Evolutionary conservation across 2,329 filamentous ascomycete genomes (phyloP).

Genomic region (Paradendryphiella salina): DNA sequence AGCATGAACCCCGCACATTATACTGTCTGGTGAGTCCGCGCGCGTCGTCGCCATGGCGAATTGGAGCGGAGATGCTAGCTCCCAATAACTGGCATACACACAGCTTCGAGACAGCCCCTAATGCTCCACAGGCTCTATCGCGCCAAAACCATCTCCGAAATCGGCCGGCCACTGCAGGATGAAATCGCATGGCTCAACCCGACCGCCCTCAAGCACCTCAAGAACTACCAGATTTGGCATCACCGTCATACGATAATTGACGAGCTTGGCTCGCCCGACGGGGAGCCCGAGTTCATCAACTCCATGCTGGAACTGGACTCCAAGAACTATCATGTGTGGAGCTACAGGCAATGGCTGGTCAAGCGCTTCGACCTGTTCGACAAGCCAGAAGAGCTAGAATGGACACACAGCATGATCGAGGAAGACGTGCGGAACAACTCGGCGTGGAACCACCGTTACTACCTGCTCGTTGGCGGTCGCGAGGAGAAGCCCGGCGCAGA

Average conservation of each 20-base stretch:
- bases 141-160: constrained; percentile 71
- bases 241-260: constrained; percentile 62
- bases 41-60: neutral
- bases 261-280: constrained; percentile 61
- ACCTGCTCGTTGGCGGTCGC: constrained; percentile 73
- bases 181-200: constrained; percentile 87
- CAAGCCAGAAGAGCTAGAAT: constrained; percentile 65
- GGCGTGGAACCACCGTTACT: constrained; percentile 97
- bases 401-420: constrained; percentile 72
- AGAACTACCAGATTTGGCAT: constrained; percentile 99
- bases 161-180: constrained; percentile 65
- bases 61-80: constrained; percentile 6
- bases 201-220: constrained; percentile 79
- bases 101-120: constrained; percentile 8
- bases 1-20: constrained; percentile 95
- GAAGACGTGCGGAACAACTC: constrained; percentile 93
- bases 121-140: constrained; percentile 71
- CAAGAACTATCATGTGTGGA: constrained; percentile 99
- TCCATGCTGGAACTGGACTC: constrained; percentile 81
- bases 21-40: constrained; percentile 75
- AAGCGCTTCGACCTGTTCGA: constrained; percentile 61
- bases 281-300: constrained; percentile 75
- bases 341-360: constrained; percentile 81
- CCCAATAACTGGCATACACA: neutral
- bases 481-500: constrained; percentile 52